These are phyloP conservation scores for Exophiala bonariae DNA, from an alignment of 2,329 filamentous ascomycete genomes.

Conservation along the genomic window DNA sequence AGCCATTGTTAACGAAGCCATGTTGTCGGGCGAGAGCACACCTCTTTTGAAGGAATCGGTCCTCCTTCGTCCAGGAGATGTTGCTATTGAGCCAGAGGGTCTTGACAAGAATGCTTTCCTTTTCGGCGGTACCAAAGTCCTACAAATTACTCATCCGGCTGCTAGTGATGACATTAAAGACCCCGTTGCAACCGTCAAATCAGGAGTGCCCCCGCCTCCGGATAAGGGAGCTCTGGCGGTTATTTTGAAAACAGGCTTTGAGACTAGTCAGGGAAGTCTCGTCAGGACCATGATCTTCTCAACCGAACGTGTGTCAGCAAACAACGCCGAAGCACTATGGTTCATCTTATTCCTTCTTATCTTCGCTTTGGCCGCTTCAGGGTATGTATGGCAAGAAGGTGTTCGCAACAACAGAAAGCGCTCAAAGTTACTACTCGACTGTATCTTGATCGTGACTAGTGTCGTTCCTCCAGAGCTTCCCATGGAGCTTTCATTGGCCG, in stretches of 20 bases:
- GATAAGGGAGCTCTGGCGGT: constrained; percentile 93
- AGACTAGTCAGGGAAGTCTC: constrained; percentile 95
- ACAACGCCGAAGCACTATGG: constrained; percentile 91
- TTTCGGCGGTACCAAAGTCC: constrained; percentile 94
- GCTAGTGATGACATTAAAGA: constrained; percentile 65
- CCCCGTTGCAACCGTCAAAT: constrained; percentile 64
- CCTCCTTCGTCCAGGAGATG: constrained; percentile 81
- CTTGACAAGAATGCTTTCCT: constrained; percentile 96
- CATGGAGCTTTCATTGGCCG: constrained; percentile 95
- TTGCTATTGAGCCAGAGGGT: constrained; percentile 79
- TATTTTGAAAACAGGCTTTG: constrained; percentile 96
- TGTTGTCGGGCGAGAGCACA: constrained; percentile 97
- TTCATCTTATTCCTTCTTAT: constrained; percentile 97
- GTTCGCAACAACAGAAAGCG: constrained; percentile 92
- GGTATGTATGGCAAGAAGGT: constrained; percentile 99
- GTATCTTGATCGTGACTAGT: constrained; percentile 94
- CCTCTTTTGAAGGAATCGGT: constrained; percentile 95
- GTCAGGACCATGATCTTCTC: constrained; percentile 99
- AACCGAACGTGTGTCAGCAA: constrained; percentile 96
- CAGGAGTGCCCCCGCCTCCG: constrained; percentile 78
- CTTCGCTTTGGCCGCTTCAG: constrained; percentile 94
- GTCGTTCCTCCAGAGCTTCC: constrained; percentile 97
- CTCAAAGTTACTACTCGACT: constrained; percentile 95
- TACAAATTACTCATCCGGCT: constrained; percentile 89
- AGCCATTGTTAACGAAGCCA: constrained; percentile 97